Conservation (phyloP, 2,329 filamentous ascomycete species). For the Fusarium domesticum region DNA sequence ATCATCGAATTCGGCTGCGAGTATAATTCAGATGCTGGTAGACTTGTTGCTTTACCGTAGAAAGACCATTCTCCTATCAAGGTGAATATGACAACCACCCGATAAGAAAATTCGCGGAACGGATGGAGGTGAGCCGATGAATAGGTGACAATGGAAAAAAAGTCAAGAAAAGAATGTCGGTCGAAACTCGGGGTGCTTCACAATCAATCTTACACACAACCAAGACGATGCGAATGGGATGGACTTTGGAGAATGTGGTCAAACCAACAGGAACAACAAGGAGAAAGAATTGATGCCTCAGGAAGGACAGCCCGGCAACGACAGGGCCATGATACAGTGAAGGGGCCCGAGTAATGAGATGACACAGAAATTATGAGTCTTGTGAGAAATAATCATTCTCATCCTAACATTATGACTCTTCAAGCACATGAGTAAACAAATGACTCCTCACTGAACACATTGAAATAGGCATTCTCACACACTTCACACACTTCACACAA, state of each 20-base stretch:
- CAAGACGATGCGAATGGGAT: background rate
- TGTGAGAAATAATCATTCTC: no score
- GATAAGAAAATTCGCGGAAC: background rate
- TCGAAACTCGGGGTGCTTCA: background rate
- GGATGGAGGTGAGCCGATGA: background rate
- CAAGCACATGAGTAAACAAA: background rate
- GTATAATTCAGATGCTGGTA: background rate
- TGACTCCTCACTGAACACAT: background rate
- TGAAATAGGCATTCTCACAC: background rate
- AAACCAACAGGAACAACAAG: conserved; percentile 8
- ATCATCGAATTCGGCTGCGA: background rate
- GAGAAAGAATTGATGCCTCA: conserved; percentile 25
- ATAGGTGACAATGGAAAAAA: background rate
- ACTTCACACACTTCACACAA: background rate
- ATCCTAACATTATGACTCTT: background rate
- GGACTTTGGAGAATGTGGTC: background rate
- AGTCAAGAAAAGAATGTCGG: background rate
- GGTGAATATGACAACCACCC: no score
- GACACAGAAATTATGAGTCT: background rate
- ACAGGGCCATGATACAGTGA: conserved; percentile 1
- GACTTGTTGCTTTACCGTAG: background rate
- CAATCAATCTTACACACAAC: background rate
- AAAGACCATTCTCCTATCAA: no score
- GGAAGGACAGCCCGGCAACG: conserved; percentile 9
- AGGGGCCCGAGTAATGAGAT: background rate